A percentile compares a stretch with the other conserved stretches of the same genome.
phyloP scores from a whole-genome alignment of 257 asterid genomes.

The Ehretia macrophylla region DNA sequence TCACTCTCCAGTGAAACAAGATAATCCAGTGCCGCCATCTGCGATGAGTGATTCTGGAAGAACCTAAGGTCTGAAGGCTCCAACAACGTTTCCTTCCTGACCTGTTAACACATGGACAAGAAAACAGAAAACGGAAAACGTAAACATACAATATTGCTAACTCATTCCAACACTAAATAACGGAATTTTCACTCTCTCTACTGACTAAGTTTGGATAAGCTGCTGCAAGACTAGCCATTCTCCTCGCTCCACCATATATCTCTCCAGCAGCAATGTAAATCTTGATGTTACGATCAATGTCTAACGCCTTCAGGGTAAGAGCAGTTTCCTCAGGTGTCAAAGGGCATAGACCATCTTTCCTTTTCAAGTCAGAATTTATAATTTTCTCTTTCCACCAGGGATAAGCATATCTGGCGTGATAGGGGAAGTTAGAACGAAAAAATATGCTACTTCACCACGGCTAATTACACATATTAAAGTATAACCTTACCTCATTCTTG shows the following conservation, averaged over 20 bases:
- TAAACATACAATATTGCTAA: slow-evolving; percentile 2
- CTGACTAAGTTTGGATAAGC: slow-evolving; percentile 85
- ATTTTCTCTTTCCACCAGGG: slow-evolving; percentile 99
- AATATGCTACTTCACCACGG: not conserved
- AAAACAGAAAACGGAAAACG: slow-evolving; percentile 9
- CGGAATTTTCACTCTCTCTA: slow-evolving; percentile 8
- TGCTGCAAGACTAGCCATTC: slow-evolving; percentile 64
- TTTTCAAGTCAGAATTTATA: slow-evolving; percentile 81
- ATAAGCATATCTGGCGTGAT: slow-evolving; percentile 66
- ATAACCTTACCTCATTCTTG: slow-evolving; percentile 72
- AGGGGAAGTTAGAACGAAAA: slow-evolving; percentile 24
- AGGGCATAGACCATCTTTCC: slow-evolving; percentile 94
- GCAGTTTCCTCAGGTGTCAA: slow-evolving; percentile 99
- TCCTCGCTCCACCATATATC: slow-evolving; percentile 83
- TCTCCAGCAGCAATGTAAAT: slow-evolving; percentile 98
- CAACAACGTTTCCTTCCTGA: slow-evolving; percentile 86
- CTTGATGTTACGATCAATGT: slow-evolving; percentile 68
- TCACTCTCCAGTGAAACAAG: slow-evolving; percentile 98
- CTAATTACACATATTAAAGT: not conserved
- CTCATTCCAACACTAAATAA: not conserved
- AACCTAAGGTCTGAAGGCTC: slow-evolving; percentile 75
- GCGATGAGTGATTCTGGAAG: slow-evolving; percentile 95
- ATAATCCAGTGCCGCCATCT: slow-evolving; percentile 98
- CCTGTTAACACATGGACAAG: slow-evolving; percentile 40
- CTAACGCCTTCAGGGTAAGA: slow-evolving; percentile 70